Percentiles rank a stretch among this genome's conserved stretches.
These are phyloP conservation scores for Ilyonectria sp. DNA, from an alignment of 2,329 filamentous ascomycete genomes.

Conservation along the genomic window DNA sequence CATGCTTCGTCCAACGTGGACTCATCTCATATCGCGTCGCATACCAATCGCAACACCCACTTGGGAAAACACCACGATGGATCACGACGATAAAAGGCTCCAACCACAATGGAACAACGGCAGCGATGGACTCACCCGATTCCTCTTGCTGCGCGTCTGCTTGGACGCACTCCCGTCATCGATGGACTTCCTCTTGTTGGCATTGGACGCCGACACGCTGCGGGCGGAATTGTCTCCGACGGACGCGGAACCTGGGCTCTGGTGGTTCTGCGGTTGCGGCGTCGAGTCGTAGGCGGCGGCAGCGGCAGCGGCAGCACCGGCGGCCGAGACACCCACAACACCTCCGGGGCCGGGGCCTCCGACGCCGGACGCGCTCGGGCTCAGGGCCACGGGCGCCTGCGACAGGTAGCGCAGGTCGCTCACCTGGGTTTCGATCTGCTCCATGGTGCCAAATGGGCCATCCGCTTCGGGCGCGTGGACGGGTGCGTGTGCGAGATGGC, in stretches of 20 bases:
- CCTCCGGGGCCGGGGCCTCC: slow-evolving; percentile 38
- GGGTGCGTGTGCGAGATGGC: slow-evolving; percentile 25
- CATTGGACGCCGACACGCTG: slow-evolving; percentile 42
- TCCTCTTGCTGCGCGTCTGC: slow-evolving; percentile 73
- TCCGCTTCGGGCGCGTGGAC: slow-evolving; percentile 28
- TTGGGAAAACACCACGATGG: background rate
- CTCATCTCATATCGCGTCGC: slow-evolving; percentile 12
- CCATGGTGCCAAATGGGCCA: slow-evolving; percentile 58
- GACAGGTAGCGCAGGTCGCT: slow-evolving; percentile 68
- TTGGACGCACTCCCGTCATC: slow-evolving; percentile 59
- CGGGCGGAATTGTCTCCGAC: slow-evolving; percentile 67
- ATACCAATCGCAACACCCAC: background rate
- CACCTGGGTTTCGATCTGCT: slow-evolving; percentile 69
- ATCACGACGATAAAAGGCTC: background rate
- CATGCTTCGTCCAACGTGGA: background rate
- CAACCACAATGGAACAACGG: slow-evolving; percentile 19
- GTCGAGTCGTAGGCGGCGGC: slow-evolving; percentile 52
- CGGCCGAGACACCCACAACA: slow-evolving; percentile 40
- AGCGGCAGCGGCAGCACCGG: slow-evolving; percentile 49
- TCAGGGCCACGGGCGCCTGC: slow-evolving; percentile 54
- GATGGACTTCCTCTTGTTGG: slow-evolving; percentile 57
- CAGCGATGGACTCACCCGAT: slow-evolving; percentile 62
- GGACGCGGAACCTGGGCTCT: slow-evolving; percentile 57
- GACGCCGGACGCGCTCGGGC: slow-evolving; percentile 42
- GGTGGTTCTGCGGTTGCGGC: slow-evolving; percentile 50